Evolutionary conservation across 2,329 filamentous ascomycete genomes (phyloP), one percentile per base, ranked within the genome.

Genomic region (Alternaria solani): DNA sequence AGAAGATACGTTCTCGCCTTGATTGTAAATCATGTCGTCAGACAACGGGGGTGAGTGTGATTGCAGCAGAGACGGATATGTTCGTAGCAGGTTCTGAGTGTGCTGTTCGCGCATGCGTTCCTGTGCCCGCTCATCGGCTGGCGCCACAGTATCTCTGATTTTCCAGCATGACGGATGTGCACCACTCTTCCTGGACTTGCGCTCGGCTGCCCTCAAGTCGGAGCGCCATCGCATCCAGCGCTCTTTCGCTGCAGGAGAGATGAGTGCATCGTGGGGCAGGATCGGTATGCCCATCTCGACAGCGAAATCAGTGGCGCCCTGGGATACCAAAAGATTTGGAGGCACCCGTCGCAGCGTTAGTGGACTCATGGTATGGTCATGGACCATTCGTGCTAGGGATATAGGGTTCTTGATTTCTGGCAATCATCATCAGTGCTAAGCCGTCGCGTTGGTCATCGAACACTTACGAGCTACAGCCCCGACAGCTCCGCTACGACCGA

Each of bases 361-460:
- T 1, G 91, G 88, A 59, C 88, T 85, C 51, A 87, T 91, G 58
- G 92, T 92, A 59, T 87, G 86, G 57, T 97, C 91, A 23, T 97
- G 88, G 26, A 99, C 88, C 38, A 91, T 78, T 47, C 94, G 91
- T 54, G 95, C 95, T 7, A 97, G 84, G 7, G 89, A 91, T 38
- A 99, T 94, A 0, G 95, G 95, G 69, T 99, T 99, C 69, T 91
- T 94, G 75, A 99, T 89, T 73, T 94, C 93, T 96, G 39, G 5
- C 28, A 12, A 34, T 9, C 65, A 28, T 42, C 43, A 36, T 70
- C 41, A 74, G 60, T 51, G 51, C 74, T 63, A 57, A 46, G n/a
- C 8, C 36, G 25, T 14, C 47, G 42, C 18, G 23, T 4, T 9
- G 9, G 30, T n/a, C 9, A 12, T 16, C 1, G 18, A 18, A 16